These are phyloP conservation scores for Excoecaria cochinchinensis DNA, from an alignment of 345 rosid genomes.

Conservation along the genomic window DNA sequence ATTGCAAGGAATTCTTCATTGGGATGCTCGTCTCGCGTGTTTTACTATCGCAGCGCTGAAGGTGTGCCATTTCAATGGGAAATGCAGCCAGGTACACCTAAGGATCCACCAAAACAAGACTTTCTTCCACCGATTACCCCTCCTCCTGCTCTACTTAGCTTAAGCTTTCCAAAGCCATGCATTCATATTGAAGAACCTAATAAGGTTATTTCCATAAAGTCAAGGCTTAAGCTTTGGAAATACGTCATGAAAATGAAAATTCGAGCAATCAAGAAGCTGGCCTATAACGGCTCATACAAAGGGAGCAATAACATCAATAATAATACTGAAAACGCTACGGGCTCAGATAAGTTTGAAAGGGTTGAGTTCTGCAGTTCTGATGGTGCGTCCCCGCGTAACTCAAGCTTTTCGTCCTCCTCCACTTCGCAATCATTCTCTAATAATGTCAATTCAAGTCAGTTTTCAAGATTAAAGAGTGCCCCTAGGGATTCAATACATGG, in stretches of 20 bases:
- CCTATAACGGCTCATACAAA: neutral
- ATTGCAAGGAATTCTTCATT: slow-evolving; percentile 36
- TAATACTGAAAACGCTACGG: too few relatives aligned
- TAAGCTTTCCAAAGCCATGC: slow-evolving; percentile 53
- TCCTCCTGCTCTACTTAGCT: slow-evolving; percentile 67
- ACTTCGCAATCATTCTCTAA: slow-evolving; percentile 2
- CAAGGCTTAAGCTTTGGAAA: slow-evolving; percentile 35
- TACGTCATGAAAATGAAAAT: slow-evolving; percentile 15
- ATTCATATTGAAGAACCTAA: slow-evolving; percentile 23
- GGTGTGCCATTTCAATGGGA: slow-evolving; percentile 40
- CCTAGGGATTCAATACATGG: too few relatives aligned
- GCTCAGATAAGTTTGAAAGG: neutral
- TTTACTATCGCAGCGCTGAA: slow-evolving; percentile 20
- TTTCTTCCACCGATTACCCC: slow-evolving; percentile 34
- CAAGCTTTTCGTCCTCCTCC: neutral
- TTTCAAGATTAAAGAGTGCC: neutral
- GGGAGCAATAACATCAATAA: neutral
- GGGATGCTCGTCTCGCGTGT: slow-evolving; percentile 31
- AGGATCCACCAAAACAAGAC: slow-evolving; percentile 13
- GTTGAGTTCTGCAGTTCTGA: slow-evolving; percentile 9
- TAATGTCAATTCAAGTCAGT: neutral
- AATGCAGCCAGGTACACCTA: slow-evolving; percentile 26
- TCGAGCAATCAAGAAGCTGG: neutral
- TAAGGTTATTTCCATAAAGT: slow-evolving; percentile 21
- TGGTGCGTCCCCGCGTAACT: slow-evolving; percentile 1